Conservation (phyloP, 2,329 filamentous ascomycete genomes). For the Scedosporium boydii region DNA sequence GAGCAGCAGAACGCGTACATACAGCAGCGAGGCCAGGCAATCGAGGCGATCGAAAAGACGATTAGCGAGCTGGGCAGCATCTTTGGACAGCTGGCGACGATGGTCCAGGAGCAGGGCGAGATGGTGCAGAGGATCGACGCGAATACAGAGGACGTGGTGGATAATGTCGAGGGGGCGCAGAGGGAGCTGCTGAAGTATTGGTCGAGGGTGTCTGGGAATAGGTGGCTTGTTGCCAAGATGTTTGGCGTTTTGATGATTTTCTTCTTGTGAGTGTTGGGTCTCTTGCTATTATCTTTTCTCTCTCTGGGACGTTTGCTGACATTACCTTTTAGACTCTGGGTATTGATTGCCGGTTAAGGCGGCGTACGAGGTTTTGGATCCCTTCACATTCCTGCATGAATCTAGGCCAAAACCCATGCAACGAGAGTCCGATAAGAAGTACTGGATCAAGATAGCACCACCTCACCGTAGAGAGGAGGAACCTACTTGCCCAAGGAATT, state of each 20-base stretch:
- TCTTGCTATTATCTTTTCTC: conserved; percentile 7
- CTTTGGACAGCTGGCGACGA: conserved; percentile 87
- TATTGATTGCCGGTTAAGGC: conserved; percentile 48
- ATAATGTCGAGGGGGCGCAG: conserved; percentile 96
- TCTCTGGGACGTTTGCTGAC: conserved; percentile 9
- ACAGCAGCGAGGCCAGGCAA: conserved; percentile 86
- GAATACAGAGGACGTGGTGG: conserved; percentile 94
- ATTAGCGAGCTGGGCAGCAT: conserved; percentile 85
- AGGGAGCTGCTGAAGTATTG: conserved; percentile 95
- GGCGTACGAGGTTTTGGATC: neutral
- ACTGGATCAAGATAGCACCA: neutral
- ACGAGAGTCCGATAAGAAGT: no score
- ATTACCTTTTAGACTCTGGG: conserved; percentile 44
- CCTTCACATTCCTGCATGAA: no score
- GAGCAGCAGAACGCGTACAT: conserved; percentile 82
- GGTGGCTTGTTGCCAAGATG: conserved; percentile 85
- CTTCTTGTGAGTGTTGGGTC: conserved; percentile 47
- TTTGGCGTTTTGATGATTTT: conserved; percentile 86
- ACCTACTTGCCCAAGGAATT: no score
- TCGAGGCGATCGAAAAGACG: conserved; percentile 92
- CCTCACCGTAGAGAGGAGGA: conserved; percentile 3
- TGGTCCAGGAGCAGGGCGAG: conserved; percentile 96
- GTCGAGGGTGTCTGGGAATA: conserved; percentile 85
- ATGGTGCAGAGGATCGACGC: conserved; percentile 97
- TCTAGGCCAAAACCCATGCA: no score